Base-by-base conservation (phyloP, 2,329 filamentous ascomycete genomes). In the Aspergillus aculeatus region DNA sequence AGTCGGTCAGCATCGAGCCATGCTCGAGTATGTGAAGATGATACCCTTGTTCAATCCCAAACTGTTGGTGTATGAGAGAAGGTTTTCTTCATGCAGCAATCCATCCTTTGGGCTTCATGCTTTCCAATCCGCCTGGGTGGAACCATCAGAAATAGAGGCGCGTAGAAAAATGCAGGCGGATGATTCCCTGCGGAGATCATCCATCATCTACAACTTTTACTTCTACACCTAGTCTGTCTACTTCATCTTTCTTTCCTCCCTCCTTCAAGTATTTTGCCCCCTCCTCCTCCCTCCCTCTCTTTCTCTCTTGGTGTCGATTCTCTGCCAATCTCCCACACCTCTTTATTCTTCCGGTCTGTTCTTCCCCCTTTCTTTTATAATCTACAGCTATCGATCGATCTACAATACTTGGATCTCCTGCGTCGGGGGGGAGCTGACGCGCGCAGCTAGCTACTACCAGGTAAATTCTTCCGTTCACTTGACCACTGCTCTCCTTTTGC, bases 41-140 rank as follows among this genome's bases (percentile, higher is more conserved):
- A 51, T 55, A 26, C 26, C 44, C 64, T 64, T 62, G 58, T 54
- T 35, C 10, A 64, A 60, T 50, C 55, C 64, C 64, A 66, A 66
- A 64, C 62, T 53, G 31, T 62, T 60, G 23, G 61, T 62, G 62
- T 64, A 47, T 62, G 62, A 64, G 58, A 56, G 38, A 26, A 48
- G 56, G 54, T 49, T 50, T 57, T 49, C 50, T 61, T 48, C 32
- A 35, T 16, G 32, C 32, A 35, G 38, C 16, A 9, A 19, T 44
- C 14, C 16, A 16, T 44, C 16, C 16, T 44, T 19, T 19, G 38
- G 38, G 14, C 38, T 19, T 44, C 38, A 44, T 44, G 38, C 38
- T 57, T 60, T 59, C 41, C 50, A 6, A 53, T 29, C 35, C 16
- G 51, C 35, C 51, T 44, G 35, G 23, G 21, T 31, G 16, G 10